Conservation (phyloP, 2,329 filamentous ascomycete genomes). For the Colletotrichum salicis region DNA sequence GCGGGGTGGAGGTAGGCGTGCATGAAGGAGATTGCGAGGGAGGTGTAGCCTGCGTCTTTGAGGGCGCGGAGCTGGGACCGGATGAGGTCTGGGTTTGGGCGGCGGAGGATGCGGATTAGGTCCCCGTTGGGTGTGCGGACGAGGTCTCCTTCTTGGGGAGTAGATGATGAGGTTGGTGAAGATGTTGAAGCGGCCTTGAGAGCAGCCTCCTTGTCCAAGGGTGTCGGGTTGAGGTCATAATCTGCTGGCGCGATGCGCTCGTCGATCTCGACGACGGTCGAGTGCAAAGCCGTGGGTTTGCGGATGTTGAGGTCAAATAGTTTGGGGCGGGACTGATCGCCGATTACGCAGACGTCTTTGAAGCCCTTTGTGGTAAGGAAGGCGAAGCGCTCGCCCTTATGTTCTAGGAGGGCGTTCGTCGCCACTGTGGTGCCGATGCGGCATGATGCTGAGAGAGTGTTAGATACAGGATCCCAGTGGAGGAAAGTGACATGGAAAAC, state of each 20-base stretch:
- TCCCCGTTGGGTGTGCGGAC: conserved; percentile 73
- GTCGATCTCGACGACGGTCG: conserved; percentile 75
- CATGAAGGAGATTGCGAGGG: conserved; percentile 71
- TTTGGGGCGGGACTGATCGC: conserved; percentile 76
- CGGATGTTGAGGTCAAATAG: conserved; percentile 77
- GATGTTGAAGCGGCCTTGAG: conserved; percentile 5
- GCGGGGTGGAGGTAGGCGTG: conserved; percentile 74
- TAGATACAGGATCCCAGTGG: background rate
- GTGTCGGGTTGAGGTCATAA: conserved; percentile 72
- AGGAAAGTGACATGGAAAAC: background rate
- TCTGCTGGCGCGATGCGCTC: conserved; percentile 79
- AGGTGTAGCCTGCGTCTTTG: conserved; percentile 66
- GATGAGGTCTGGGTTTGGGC: conserved; percentile 61
- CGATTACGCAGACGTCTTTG: conserved; percentile 77
- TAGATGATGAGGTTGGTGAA: background rate
- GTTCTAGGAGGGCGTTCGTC: conserved; percentile 78
- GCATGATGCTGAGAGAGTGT: conserved; percentile 67
- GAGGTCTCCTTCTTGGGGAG: conserved; percentile 51
- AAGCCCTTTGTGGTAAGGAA: conserved; percentile 77
- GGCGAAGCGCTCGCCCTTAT: conserved; percentile 77
- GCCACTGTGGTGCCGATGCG: conserved; percentile 82
- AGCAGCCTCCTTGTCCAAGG: conserved; percentile 58
- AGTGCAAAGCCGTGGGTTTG: conserved; percentile 75
- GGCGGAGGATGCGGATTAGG: conserved; percentile 69
- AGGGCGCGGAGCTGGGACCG: conserved; percentile 67